Percentiles rank a stretch among this genome's conserved stretches.
phyloP scores from a whole-genome alignment of 1,284 basidiomycete species.

The Trichosporon sp. region DNA sequence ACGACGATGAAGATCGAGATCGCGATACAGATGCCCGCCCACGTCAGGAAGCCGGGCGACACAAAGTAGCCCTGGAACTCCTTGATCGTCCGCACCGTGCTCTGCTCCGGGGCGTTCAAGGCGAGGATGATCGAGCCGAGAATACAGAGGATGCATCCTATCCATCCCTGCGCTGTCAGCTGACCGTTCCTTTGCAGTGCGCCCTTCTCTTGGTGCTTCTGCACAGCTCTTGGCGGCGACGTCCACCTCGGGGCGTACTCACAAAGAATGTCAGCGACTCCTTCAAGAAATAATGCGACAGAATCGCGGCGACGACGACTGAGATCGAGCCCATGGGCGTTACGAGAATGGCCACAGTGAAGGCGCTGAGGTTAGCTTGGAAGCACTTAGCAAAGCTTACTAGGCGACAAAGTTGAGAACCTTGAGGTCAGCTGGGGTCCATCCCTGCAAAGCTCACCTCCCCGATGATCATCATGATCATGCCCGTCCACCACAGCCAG shows the following conservation, averaged over 20 bases:
- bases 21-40: slow-evolving; percentile 50
- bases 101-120: slow-evolving; percentile 73
- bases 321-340: slow-evolving; percentile 89
- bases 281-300: slow-evolving; percentile 88
- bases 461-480: slow-evolving; percentile 48
- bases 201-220: background rate
- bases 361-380: slow-evolving; percentile 28
- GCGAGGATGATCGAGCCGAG: slow-evolving; percentile 64
- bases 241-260: slow-evolving; percentile 4
- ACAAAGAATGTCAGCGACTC: slow-evolving; percentile 64
- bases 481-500: slow-evolving; percentile 70
- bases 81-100: slow-evolving; percentile 71
- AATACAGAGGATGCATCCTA: slow-evolving; percentile 82
- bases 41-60: slow-evolving; percentile 79
- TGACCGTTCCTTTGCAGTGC: background rate
- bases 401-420: slow-evolving; percentile 51
- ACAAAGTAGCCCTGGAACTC: slow-evolving; percentile 80
- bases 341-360: slow-evolving; percentile 43
- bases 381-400: slow-evolving; percentile 26
- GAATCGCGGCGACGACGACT: slow-evolving; percentile 89
- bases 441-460: slow-evolving; percentile 16
- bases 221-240: background rate
- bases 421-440: slow-evolving; percentile 16
- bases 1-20: slow-evolving; percentile 37
- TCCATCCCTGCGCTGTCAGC: slow-evolving; percentile 62